Conservation (phyloP, 331 rosid species). For the Pyrus hybrid region DNA sequence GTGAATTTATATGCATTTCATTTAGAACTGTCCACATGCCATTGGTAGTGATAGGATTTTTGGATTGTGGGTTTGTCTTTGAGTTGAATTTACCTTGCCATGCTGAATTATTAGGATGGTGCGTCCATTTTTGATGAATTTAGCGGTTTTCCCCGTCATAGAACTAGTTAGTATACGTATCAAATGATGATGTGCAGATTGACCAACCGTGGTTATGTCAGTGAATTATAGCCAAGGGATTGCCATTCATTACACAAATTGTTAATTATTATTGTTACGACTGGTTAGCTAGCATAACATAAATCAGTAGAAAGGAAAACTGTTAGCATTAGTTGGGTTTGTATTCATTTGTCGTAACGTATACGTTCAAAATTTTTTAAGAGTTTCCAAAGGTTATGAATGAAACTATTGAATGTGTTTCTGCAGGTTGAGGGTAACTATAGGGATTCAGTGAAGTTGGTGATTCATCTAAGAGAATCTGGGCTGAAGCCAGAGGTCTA, state of each 20-base stretch:
- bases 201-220: too few species aligned
- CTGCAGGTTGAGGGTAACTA: constrained; percentile 73
- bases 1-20: background rate
- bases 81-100: background rate
- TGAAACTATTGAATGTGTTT: constrained; percentile 12
- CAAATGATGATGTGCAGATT: too few species aligned
- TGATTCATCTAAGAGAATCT: constrained; percentile 67
- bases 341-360: background rate
- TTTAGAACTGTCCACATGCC: background rate
- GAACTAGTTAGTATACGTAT: background rate
- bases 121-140: background rate
- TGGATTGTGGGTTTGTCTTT: background rate
- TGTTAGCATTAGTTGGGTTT: background rate
- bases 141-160: background rate
- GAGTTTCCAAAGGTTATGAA: background rate
- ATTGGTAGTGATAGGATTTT: background rate
- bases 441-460: constrained; percentile 61
- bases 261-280: background rate
- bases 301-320: background rate
- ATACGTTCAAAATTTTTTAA: background rate
- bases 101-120: background rate
- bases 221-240: too few species aligned
- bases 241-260: background rate
- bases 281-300: background rate
- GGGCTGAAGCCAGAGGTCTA: constrained; percentile 87